phyloP scores from a whole-genome alignment of 768 basidiomycete species.

The Suillus fuscotomentosus region DNA sequence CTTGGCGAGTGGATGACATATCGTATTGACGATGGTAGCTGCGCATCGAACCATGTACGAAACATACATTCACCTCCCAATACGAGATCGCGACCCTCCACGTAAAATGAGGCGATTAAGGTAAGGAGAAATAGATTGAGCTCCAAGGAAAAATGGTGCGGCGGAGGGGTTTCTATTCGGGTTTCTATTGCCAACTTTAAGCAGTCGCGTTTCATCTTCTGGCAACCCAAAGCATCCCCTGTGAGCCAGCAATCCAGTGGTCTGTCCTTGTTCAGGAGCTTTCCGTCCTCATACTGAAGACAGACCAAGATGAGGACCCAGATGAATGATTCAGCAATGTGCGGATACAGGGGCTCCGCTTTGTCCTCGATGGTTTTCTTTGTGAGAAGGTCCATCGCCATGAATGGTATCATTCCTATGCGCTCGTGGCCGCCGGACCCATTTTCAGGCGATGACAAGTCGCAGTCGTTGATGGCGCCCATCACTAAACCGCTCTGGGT shows the following conservation, averaged over 20 bases:
- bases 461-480: constrained; percentile 32
- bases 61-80: not conserved
- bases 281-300: not conserved
- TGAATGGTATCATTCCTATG: constrained; percentile 33
- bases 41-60: not conserved
- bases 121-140: not conserved
- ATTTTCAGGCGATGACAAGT: constrained; percentile 20
- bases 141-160: not conserved
- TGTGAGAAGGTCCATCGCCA: constrained; percentile 30
- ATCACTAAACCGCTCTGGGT: not conserved
- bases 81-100: not conserved
- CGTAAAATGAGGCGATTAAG: not conserved
- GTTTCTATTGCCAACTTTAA: not conserved
- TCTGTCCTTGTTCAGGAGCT: not conserved
- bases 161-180: not conserved
- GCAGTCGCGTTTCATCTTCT: not conserved
- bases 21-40: not conserved
- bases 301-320: constrained; percentile 26
- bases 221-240: not conserved
- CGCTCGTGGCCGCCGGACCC: constrained; percentile 10
- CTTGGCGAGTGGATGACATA: not conserved
- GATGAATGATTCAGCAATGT: constrained; percentile 34
- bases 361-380: constrained; percentile 13
- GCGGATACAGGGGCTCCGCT: constrained; percentile 23
- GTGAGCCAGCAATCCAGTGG: not conserved